Base-by-base conservation (phyloP, 78 protist genomes). In the Dictyostelium firmibasis region DNA sequence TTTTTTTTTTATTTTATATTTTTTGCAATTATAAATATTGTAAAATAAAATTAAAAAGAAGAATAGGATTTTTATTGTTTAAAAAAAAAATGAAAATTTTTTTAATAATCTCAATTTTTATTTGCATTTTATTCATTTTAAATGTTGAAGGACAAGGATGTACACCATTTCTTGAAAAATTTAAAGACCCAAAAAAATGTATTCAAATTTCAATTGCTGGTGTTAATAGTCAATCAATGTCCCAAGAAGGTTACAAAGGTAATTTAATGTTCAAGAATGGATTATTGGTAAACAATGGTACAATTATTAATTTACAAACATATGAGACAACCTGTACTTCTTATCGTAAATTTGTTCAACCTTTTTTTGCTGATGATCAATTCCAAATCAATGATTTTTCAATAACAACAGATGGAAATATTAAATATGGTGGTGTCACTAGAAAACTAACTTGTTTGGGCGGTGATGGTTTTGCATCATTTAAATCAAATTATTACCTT, bases 191-290 rank as follows among this genome's bases (percentile, higher is more conserved):
- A 81, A 35, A 20, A 7, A 81, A 81, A 47, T 81, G 85, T 47
- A 16, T 47, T 25, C 41, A 25, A 35, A 3, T 81, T 23, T 47
- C 70, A 29, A 47, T 81, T 47, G 69, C 85, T 29, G 85, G 85
- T 47, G 85, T 81, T 27, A n/a, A 81, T 47, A 81, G 41, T 16
- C 72, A 47, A 35, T 35, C 57, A 20, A 14, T 81, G 20, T 25
- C 85, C 25, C 85, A 47, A 29, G 85, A 81, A 18, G 62, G 72
- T 10, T 81, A 47, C 16, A 81, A 81, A 47, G 85, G 75, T 20
- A 67, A 67, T 67, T 67, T 67, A 67, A 67, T 25, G 5, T 67
- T 27, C 27, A 27, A 11, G 18, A 67, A 67, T 67, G 75, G 75
- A 27, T 16, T 57, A 57, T 57, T 57, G 20, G 67, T 57, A 4